Evolutionary conservation across 1,284 basidiomycete genomes (phyloP), one percentile per base, ranked within the genome.

Genomic region (Cryptococcus sp.): DNA sequence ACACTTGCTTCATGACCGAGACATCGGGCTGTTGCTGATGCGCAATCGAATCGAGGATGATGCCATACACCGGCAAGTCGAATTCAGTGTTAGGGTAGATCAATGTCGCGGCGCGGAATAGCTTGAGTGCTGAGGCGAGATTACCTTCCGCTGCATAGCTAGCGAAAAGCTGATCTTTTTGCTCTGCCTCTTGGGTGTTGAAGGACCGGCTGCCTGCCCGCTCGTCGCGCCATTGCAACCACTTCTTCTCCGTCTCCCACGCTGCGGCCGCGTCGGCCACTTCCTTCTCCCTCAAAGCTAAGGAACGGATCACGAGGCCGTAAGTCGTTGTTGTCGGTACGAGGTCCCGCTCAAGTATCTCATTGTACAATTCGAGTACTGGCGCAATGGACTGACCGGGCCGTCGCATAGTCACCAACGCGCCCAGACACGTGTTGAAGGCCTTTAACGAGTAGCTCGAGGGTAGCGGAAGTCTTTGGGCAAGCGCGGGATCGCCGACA

Each of bases 201-300:
- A 57, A 59, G 25, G 60, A 54, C 0, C 54, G 6, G 10, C 43
- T 23, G 10, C 61, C 61, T 3, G 61, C 13, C 3, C 45, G 25
- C 30, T 55, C 50, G 52, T 25, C 70, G 8, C 54, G 45, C 67
- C 67, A 73, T 53, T 50, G 6, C 3, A 47, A 45, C 68, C 70
- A 71, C 23, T 53, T 39, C 50, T 61, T 60, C 39, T 63, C 60
- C 23, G 58, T 69, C 46, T 85, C 80, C 48, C 86, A 70, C 3
- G 74, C 61, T 19, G 77, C 64, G 23, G 86, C 81, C 0, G 83
- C 81, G 17, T 75, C 73, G 41, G 82, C 77, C 3, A 91, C 82
- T 68, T 94, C 90, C 10, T 79, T 72, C 66, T 95, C 91, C 41
- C 92, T 86, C 27, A 83, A 79, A 22, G 86, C 85, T 57, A 96